These are phyloP conservation scores for Geosmithia morbida DNA, from an alignment of 2,329 filamentous ascomycete genomes.

Conservation along the genomic window DNA sequence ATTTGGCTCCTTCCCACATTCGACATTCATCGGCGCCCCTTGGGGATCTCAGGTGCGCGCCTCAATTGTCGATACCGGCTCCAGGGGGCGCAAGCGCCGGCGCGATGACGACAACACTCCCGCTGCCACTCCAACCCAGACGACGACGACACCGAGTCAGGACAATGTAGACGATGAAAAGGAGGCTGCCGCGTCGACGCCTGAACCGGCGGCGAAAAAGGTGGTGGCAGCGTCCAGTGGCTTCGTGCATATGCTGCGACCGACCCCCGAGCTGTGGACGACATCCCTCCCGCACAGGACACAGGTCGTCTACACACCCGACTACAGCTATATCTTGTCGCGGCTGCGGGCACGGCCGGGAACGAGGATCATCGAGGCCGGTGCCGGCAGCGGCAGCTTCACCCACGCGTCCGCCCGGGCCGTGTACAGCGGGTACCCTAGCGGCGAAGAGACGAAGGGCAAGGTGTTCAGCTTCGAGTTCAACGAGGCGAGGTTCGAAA, in stretches of 20 bases:
- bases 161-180: neutral
- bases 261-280: conserved; percentile 74
- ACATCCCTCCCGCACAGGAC: conserved; percentile 66
- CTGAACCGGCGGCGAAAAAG: conserved; percentile 23
- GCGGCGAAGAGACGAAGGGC: conserved; percentile 33
- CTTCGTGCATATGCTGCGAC: conserved; percentile 65
- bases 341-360: conserved; percentile 62
- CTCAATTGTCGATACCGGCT: conserved; percentile 81
- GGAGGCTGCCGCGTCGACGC: conserved; percentile 17
- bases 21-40: conserved; percentile 58
- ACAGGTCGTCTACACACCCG: conserved; percentile 76
- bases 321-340: conserved; percentile 75
- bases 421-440: conserved; percentile 57
- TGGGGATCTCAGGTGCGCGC: conserved; percentile 91
- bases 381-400: conserved; percentile 71
- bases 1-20: conserved; percentile 82
- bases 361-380: conserved; percentile 62
- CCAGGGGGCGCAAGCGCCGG: conserved; percentile 60
- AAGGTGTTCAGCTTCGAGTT: conserved; percentile 76
- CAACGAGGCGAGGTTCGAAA: conserved; percentile 56
- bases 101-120: conserved; percentile 9
- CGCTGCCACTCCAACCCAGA: conserved; percentile 1
- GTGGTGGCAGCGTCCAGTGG: conserved; percentile 45
- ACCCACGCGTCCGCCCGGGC: conserved; percentile 66
- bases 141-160: conserved; percentile 14